Evolutionary conservation across 2,329 filamentous ascomycete species (phyloP).

Genomic region (Exophiala mesophila): DNA sequence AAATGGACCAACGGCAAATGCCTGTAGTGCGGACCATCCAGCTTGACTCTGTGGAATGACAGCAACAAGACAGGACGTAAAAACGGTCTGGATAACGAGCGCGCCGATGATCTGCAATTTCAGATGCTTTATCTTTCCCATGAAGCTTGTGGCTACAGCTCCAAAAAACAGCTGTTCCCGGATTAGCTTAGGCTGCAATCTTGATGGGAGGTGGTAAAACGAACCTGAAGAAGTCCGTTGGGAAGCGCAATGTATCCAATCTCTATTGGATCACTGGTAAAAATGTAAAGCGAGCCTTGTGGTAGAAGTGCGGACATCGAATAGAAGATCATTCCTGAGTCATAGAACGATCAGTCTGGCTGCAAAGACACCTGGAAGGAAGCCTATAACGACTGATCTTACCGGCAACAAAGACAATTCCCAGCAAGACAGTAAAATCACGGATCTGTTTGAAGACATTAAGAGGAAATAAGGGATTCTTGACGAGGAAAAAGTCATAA

Average conservation of each 20-base stretch:
- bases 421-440: slow-evolving; percentile 32
- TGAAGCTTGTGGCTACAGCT: slow-evolving; percentile 4
- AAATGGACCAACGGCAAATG: slow-evolving; percentile 16
- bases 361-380: background rate
- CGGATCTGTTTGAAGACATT: slow-evolving; percentile 39
- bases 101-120: slow-evolving; percentile 16
- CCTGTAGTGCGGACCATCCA: slow-evolving; percentile 24
- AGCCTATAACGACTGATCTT: slow-evolving; percentile 19
- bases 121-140: slow-evolving; percentile 13
- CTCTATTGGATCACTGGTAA: slow-evolving; percentile 34
- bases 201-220: slow-evolving; percentile 31
- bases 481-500: slow-evolving; percentile 37
- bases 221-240: background rate
- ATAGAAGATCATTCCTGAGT: slow-evolving; percentile 42
- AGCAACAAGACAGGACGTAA: slow-evolving; percentile 17
- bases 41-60: slow-evolving; percentile 14
- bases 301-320: slow-evolving; percentile 44
- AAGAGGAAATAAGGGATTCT: slow-evolving; percentile 41
- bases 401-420: slow-evolving; percentile 37
- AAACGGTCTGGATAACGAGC: slow-evolving; percentile 24
- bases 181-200: slow-evolving; percentile 30
- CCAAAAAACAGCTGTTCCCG: too few species aligned
- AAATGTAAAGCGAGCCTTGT: slow-evolving; percentile 40
- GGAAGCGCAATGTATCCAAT: slow-evolving; percentile 38
- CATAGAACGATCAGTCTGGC: slow-evolving; percentile 2